These are phyloP conservation scores for Stagonosporopsis rhizophila DNA, from an alignment of 2,329 filamentous ascomycete genomes.

Conservation along the genomic window DNA sequence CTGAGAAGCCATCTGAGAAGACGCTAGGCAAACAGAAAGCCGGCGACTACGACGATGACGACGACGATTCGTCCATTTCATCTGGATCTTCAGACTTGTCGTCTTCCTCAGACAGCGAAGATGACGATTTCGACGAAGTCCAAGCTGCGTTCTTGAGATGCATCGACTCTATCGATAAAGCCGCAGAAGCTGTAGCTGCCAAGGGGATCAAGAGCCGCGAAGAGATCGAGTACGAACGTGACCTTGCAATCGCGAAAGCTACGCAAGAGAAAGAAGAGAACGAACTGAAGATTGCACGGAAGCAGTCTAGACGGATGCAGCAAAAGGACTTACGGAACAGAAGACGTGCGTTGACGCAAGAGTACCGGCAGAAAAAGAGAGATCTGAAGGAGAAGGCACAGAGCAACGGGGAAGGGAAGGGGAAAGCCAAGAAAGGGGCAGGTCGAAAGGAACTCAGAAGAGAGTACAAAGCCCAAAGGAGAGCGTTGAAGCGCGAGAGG, in stretches of 20 bases:
- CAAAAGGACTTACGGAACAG: slow-evolving; percentile 17
- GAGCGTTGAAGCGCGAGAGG: slow-evolving; percentile 26
- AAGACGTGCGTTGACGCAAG: slow-evolving; percentile 25
- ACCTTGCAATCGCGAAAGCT: slow-evolving; percentile 35
- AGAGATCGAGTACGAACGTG: slow-evolving; percentile 35
- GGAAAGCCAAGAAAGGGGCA: slow-evolving; percentile 28
- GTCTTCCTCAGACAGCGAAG: slow-evolving; percentile 20
- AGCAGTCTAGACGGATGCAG: slow-evolving; percentile 24
- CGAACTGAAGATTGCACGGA: slow-evolving; percentile 30
- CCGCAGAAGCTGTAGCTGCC: slow-evolving; percentile 20
- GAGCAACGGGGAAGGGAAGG: slow-evolving; percentile 27
- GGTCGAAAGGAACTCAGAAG: slow-evolving; percentile 35
- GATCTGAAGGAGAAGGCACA: slow-evolving; percentile 27
- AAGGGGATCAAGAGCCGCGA: slow-evolving; percentile 36
- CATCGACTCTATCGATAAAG: slow-evolving; percentile 33
- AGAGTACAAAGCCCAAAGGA: slow-evolving; percentile 33
- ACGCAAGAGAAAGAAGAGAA: slow-evolving; percentile 23
- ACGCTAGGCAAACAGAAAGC: not conserved
- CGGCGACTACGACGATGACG: slow-evolving; percentile 18
- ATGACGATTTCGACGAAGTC: slow-evolving; percentile 14
- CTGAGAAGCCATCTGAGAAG: not conserved
- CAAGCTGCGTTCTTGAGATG: slow-evolving; percentile 24
- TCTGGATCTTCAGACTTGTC: slow-evolving; percentile 33
- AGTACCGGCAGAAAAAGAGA: slow-evolving; percentile 26
- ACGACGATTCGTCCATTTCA: slow-evolving; percentile 31